Evolutionary conservation across 331 rosid genomes (phyloP).

Genomic region (Cydonia oblonga): DNA sequence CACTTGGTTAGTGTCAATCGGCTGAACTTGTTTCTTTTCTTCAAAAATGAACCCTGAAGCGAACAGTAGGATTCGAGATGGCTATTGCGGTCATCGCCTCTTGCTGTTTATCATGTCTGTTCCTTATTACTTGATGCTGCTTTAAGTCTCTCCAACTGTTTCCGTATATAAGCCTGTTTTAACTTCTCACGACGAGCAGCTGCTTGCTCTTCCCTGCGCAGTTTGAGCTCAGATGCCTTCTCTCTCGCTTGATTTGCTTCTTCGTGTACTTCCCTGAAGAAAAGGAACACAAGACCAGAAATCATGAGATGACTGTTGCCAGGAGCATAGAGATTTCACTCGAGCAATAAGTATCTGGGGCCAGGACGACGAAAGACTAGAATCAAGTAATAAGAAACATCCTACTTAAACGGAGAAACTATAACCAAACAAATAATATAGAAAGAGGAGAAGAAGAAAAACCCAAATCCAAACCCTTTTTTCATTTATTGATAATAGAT

Average conservation of each 20-base stretch:
- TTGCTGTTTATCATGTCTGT: neutral
- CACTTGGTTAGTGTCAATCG: neutral
- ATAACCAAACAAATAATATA: neutral
- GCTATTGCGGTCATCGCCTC: neutral
- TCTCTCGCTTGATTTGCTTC: constrained; percentile 83
- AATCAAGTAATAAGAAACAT: neutral
- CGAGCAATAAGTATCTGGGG: neutral
- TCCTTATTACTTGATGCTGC: constrained; percentile 35
- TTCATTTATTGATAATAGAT: neutral
- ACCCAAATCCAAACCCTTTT: neutral
- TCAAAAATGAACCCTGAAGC: neutral
- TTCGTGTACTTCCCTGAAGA: constrained; percentile 80
- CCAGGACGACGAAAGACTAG: neutral
- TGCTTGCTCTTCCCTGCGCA: constrained; percentile 68
- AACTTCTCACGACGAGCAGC: constrained; percentile 72
- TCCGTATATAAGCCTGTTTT: constrained; percentile 78
- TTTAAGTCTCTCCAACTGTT: constrained; percentile 66
- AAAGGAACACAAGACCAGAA: neutral
- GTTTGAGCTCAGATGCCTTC: constrained; percentile 69
- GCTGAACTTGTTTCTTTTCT: neutral
- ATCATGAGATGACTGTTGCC: neutral
- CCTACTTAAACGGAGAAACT: neutral
- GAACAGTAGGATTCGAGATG: neutral
- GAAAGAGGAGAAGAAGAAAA: neutral
- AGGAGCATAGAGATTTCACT: neutral